Evolutionary conservation across 345 rosid genomes (phyloP).

Genomic region (Kandelia obovata): DNA sequence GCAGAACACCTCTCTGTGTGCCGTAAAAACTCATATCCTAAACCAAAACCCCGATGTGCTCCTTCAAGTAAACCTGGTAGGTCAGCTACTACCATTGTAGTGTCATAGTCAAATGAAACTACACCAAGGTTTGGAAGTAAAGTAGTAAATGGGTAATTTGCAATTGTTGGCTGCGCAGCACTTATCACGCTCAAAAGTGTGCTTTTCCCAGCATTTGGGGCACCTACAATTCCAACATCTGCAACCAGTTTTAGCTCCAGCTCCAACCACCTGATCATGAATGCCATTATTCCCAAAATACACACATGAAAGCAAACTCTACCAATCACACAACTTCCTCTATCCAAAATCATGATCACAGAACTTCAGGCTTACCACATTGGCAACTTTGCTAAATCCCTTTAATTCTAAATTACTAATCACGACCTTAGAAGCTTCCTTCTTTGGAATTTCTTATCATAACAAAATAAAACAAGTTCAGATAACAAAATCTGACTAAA

Average conservation of each 20-base stretch:
- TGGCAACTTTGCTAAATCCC: too few relatives aligned
- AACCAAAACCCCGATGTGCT: conserved; percentile 89
- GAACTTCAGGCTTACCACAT: too few relatives aligned
- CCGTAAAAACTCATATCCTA: conserved; percentile 86
- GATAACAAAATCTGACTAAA: too few relatives aligned
- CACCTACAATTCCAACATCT: conserved; percentile 90
- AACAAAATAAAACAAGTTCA: too few relatives aligned
- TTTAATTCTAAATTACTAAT: too few relatives aligned
- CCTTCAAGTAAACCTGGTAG: conserved; percentile 97
- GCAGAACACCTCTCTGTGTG: conserved; percentile 97
- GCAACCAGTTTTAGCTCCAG: conserved; percentile 89
- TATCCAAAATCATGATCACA: too few relatives aligned
- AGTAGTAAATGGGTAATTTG: conserved; percentile 89
- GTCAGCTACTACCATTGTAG: conserved; percentile 93
- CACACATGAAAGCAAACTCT: conserved; percentile 3
- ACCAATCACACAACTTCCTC: neutral
- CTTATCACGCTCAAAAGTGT: conserved; percentile 80
- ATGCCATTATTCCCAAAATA: conserved; percentile 22
- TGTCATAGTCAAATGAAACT: conserved; percentile 82
- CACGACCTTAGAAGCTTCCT: too few relatives aligned
- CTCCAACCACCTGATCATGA: conserved; percentile 79
- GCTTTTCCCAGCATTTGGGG: conserved; percentile 97
- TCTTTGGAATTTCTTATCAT: too few relatives aligned
- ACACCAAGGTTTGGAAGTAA: conserved; percentile 95
- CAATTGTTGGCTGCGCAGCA: conserved; percentile 84